phyloP scores from a whole-genome alignment of 192 early-diverging fungal genomes.

The Coemansia reversa region DNA sequence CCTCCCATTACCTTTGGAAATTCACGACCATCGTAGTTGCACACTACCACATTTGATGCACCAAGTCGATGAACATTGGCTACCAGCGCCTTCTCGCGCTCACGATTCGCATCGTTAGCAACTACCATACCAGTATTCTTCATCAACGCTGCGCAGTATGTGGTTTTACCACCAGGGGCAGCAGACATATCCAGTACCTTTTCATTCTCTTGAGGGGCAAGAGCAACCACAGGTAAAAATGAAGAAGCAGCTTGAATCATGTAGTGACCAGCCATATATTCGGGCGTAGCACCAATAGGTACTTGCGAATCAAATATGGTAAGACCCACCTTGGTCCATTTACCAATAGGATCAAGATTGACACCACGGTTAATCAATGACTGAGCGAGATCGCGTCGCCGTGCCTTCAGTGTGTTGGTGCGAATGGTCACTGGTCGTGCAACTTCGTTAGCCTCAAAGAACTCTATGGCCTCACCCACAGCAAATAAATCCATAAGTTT shows the following conservation, averaged over 20 bases:
- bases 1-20: slow-evolving; percentile 96
- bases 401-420: slow-evolving; percentile 93
- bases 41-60: slow-evolving; percentile 83
- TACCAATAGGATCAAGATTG: slow-evolving; percentile 96
- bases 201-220: slow-evolving; percentile 94
- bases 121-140: slow-evolving; percentile 98
- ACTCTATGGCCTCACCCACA: slow-evolving; percentile 88
- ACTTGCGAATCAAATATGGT: slow-evolving; percentile 95
- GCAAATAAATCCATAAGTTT: slow-evolving; percentile 92
- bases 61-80: slow-evolving; percentile 91
- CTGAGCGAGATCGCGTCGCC: slow-evolving; percentile 92
- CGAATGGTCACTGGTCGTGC: slow-evolving; percentile 94
- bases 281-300: slow-evolving; percentile 96
- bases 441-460: slow-evolving; percentile 99
- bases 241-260: slow-evolving; percentile 99
- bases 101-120: slow-evolving; percentile 96
- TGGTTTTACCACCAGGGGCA: slow-evolving; percentile 97
- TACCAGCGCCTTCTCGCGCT: slow-evolving; percentile 85
- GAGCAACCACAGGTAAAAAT: slow-evolving; percentile 94
- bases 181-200: slow-evolving; percentile 95
- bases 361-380: slow-evolving; percentile 93
- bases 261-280: slow-evolving; percentile 98
- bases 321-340: slow-evolving; percentile 97
- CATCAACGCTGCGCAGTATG: slow-evolving; percentile 90
- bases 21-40: slow-evolving; percentile 96